These are phyloP conservation scores for Oryza nivara DNA, from an alignment of 176 grass and related monocot genomes.

Conservation along the genomic window DNA sequence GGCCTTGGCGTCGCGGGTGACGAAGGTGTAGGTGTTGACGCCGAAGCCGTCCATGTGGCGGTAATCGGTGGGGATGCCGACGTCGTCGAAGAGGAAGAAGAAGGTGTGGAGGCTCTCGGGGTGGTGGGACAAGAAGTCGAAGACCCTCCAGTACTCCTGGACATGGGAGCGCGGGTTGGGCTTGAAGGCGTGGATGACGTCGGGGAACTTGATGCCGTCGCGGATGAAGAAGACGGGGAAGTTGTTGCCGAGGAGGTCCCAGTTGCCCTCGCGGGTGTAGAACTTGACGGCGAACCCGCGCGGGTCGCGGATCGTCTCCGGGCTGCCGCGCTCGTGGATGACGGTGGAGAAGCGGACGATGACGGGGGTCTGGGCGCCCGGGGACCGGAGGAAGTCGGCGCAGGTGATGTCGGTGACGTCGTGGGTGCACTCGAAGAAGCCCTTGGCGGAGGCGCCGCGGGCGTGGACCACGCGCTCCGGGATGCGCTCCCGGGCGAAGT, in stretches of 20 bases:
- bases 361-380: conserved; percentile 55
- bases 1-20: conserved; percentile 51
- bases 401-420: conserved; percentile 67
- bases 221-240: conserved; percentile 98
- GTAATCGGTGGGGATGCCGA: conserved; percentile 79
- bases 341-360: conserved; percentile 96
- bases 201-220: conserved; percentile 92
- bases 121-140: conserved; percentile 79
- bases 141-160: conserved; percentile 89
- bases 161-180: conserved; percentile 81
- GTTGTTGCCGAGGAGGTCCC: conserved; percentile 92
- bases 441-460: conserved; percentile 78
- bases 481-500: conserved; percentile 89
- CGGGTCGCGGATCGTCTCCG: conserved; percentile 91
- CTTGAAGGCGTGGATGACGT: conserved; percentile 95
- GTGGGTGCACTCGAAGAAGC: conserved; percentile 91
- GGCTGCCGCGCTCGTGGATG: conserved; percentile 85
- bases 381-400: conserved; percentile 83
- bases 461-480: conserved; percentile 92
- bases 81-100: conserved; percentile 98
- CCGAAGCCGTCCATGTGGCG: conserved; percentile 92
- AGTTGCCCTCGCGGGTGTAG: conserved; percentile 90
- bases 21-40: conserved; percentile 93
- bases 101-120: conserved; percentile 93
- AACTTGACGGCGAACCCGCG: conserved; percentile 96